Evolutionary conservation across 2,329 filamentous ascomycete genomes (phyloP).

Genomic region (Falciphora oryzae): DNA sequence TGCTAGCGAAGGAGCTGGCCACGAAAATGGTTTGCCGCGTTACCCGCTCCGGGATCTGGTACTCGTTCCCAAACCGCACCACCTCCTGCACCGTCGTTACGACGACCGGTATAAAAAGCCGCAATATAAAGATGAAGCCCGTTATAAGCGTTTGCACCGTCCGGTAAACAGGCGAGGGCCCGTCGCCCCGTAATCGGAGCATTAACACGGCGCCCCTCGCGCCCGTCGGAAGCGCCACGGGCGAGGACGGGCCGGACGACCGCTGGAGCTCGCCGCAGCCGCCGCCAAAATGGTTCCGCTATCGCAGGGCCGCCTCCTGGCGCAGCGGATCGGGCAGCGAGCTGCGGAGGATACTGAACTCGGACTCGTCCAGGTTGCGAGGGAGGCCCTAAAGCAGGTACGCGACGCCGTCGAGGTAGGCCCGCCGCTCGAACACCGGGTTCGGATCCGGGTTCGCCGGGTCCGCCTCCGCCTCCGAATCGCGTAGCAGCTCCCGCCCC

Average conservation of each 20-base stretch:
- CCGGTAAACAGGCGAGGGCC: conserved; percentile 94
- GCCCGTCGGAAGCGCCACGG: not conserved
- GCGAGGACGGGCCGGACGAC: not conserved
- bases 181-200: not conserved
- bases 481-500: conserved; percentile 6
- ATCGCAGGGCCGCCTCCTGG: not conserved
- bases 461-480: conserved; percentile 8
- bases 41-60: conserved; percentile 8
- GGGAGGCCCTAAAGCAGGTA: conserved; percentile 59
- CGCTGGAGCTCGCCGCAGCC: not conserved
- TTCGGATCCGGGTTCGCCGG: conserved; percentile 6
- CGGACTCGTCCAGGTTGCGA: conserved; percentile 46
- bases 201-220: not conserved
- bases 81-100: conserved; percentile 3
- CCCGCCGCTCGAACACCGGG: conserved; percentile 43
- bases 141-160: conserved; percentile 99
- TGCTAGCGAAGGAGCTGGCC: conserved; percentile 7
- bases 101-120: conserved; percentile 1
- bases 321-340: conserved; percentile 35
- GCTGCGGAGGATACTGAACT: conserved; percentile 43
- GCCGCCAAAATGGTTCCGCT: not conserved
- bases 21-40: not conserved
- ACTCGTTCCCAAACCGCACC: conserved; percentile 7
- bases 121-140: conserved; percentile 54
- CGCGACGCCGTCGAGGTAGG: conserved; percentile 57